A percentile compares a stretch with the other conserved stretches of the same genome.
phyloP scores from a whole-genome alignment of 2,329 filamentous ascomycete genomes.

The Colletotrichum coccodes region DNA sequence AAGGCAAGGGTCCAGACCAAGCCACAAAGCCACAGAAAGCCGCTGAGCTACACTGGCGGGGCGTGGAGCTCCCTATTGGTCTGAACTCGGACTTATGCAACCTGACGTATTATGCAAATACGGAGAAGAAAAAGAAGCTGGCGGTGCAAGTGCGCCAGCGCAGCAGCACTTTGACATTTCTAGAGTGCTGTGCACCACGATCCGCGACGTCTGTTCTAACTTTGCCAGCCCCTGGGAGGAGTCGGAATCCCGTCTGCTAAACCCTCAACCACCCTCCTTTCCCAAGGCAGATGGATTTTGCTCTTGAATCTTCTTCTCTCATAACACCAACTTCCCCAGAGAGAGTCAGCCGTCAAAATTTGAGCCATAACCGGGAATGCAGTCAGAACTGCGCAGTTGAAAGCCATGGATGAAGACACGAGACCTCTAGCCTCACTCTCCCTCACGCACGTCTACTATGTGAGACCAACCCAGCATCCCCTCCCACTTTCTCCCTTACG shows the following conservation, averaged over 20 bases:
- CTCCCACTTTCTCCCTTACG: conserved; percentile 84
- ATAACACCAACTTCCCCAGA: background rate
- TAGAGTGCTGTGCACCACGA: conserved; percentile 30
- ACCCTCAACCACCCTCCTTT: background rate
- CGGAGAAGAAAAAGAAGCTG: conserved; percentile 2
- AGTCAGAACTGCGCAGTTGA: conserved; percentile 4
- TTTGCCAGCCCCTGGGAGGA: conserved; percentile 29
- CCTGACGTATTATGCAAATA: conserved; percentile 32
- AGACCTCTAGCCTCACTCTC: conserved; percentile 86
- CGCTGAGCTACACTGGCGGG: background rate
- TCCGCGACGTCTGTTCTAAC: conserved; percentile 30
- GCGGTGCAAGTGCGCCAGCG: background rate
- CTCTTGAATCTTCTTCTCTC: background rate
- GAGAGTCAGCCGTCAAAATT: background rate
- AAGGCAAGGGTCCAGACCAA: conserved; percentile 14
- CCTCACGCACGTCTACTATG: conserved; percentile 96
- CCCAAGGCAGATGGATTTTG: background rate
- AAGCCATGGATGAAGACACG: conserved; percentile 46
- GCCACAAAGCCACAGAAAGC: conserved; percentile 27
- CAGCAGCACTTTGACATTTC: conserved; percentile 28
- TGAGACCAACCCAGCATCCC: conserved; percentile 64
- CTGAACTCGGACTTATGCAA: conserved; percentile 17
- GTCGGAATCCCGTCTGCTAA: background rate
- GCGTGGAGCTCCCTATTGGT: conserved; percentile 17
- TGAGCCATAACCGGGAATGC: conserved; percentile 9